Evolutionary conservation across 257 asterid genomes (phyloP), one percentile per base, ranked within the genome.

Genomic region (Euphrasia confusa): DNA sequence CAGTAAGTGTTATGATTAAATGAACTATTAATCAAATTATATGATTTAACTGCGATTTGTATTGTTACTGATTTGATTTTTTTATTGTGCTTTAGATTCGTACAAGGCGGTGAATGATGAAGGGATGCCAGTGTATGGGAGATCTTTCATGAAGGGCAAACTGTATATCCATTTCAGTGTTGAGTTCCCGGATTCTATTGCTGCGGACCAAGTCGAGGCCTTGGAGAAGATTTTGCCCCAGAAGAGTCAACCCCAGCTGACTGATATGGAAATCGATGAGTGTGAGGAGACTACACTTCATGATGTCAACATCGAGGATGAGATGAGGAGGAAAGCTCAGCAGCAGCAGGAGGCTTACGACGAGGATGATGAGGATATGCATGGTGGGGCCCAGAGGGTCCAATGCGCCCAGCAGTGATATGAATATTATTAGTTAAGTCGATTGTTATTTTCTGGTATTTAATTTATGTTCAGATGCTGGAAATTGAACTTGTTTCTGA

Each of bases 381-480:
- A 61, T 32, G 86, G 87, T 53, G 92, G 92, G 17, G 84, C 69
- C 32, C 93, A 87, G 59, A 78, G 90, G 54, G 93, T 87, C 35
- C 93, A 84, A 54, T 87, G 95, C 60, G 95, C 95, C 18, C 95
- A 87, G 26, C 95, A 87, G 93, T 87, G 56, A 78, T 40, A 10
- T 32, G 24, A 21, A 21, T 21, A 21, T 21, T 21, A 5, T 14
- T 14, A 14, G 12, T 17, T 10, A 8, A 1, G 42, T 33, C 1
- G 8, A 6, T 33, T 33, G 2, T 6, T 33, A 33, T 33, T 33
- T 33, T 33, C 39, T 33, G 39, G 2, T 33, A 5, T 33, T 6
- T 33, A 33, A 5, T 33, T 6, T 33, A 33, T 33, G 7, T 33
- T 33, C 39, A 4, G 39, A 33, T 33, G 7, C 39, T 33, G 9